Conservation (phyloP, 176 grass and related monocot genomes). For the Aegilops sharonensis region DNA sequence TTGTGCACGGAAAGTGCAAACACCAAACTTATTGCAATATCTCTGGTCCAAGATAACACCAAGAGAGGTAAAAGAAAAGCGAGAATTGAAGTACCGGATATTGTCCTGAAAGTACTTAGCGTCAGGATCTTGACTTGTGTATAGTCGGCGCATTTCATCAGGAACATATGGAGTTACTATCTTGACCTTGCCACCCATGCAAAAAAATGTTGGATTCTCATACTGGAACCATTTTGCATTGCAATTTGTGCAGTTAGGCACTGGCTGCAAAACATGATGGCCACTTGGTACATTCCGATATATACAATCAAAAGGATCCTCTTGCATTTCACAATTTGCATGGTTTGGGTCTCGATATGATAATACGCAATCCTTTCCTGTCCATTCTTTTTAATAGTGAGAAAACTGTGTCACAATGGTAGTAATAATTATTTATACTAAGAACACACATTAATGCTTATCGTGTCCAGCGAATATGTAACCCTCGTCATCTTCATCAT, state of each 20-base stretch:
- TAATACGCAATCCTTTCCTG: not conserved
- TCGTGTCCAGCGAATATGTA: not conserved
- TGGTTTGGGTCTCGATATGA: not conserved
- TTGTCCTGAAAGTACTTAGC: too few species aligned
- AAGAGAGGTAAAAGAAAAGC: too few species aligned
- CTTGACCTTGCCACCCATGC: not conserved
- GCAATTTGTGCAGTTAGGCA: not conserved
- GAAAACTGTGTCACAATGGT: not conserved
- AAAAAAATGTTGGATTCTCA: slow-evolving; percentile 24
- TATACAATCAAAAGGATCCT: not conserved
- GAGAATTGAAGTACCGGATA: too few species aligned
- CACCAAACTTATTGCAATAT: too few species aligned
- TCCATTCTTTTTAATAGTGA: not conserved
- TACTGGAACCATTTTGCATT: not conserved
- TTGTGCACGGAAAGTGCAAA: too few species aligned
- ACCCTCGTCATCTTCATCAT: not conserved
- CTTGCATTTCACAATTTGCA: not conserved
- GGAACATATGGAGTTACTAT: not conserved
- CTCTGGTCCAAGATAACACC: too few species aligned
- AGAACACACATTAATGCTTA: not conserved
- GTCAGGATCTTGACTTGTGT: not conserved
- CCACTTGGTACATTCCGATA: not conserved
- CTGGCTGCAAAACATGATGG: not conserved
- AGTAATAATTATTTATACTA: not conserved
- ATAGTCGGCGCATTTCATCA: not conserved